These are phyloP conservation scores for Lachancea lanzarotensis DNA, from an alignment of 805 yeast species.

Conservation along the genomic window DNA sequence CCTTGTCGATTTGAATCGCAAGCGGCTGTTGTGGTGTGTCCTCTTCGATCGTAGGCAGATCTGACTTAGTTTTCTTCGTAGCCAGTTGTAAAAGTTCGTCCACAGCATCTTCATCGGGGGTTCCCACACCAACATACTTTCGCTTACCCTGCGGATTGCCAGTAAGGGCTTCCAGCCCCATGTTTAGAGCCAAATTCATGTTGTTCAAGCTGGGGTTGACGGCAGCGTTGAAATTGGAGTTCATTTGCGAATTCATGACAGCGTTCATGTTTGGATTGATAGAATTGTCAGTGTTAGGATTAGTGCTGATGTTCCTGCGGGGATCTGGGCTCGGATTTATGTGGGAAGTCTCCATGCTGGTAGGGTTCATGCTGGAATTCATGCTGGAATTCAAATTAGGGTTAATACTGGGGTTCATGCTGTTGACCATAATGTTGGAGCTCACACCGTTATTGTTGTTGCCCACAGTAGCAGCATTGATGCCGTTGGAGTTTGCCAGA, in stretches of 20 bases:
- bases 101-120: constrained; percentile 25
- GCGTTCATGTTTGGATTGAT: neutral
- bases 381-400: neutral
- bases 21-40: constrained; percentile 2
- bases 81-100: constrained; percentile 29
- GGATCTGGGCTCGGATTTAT: neutral
- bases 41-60: constrained; percentile 9
- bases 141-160: constrained; percentile 2
- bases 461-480: neutral
- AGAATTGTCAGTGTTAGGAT: neutral
- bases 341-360: neutral
- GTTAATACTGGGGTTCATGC: neutral
- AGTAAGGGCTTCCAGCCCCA: neutral
- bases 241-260: neutral
- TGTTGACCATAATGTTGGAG: neutral
- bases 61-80: constrained; percentile 6
- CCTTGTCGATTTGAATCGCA: neutral
- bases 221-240: neutral
- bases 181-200: neutral
- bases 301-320: neutral
- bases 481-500: neutral
- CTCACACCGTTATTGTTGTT: neutral
- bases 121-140: constrained; percentile 16
- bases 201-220: neutral
- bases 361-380: neutral